phyloP scores from a whole-genome alignment of 345 rosid species.

The Salix arbutifolia region DNA sequence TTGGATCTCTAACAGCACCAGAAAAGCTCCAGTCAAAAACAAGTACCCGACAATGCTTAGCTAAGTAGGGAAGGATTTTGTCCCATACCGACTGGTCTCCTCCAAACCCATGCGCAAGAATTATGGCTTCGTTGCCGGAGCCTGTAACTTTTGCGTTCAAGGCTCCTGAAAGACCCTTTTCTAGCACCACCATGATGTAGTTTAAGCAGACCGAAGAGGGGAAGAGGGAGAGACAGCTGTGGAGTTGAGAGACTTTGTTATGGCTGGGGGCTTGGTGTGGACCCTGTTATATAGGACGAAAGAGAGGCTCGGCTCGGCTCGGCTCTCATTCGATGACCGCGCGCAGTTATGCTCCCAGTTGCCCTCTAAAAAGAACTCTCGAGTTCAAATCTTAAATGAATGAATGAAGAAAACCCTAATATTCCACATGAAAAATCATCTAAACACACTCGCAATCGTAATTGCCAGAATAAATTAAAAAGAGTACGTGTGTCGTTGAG shows the following conservation, averaged over 20 bases:
- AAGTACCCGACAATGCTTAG: slow-evolving; percentile 42
- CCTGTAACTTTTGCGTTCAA: slow-evolving; percentile 67
- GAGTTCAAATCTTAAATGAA: too few species aligned
- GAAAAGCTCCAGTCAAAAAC: slow-evolving; percentile 79
- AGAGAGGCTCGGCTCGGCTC: not conserved
- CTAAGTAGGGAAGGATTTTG: slow-evolving; percentile 36
- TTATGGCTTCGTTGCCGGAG: slow-evolving; percentile 11
- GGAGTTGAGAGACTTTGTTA: not conserved
- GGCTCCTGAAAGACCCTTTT: slow-evolving; percentile 39
- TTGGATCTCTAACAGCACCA: slow-evolving; percentile 53
- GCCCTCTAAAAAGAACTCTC: too few species aligned
- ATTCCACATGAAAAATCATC: too few species aligned
- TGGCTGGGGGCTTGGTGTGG: not conserved
- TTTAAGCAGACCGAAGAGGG: not conserved
- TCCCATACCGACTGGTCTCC: slow-evolving; percentile 53
- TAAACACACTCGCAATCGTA: too few species aligned
- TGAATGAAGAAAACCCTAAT: too few species aligned
- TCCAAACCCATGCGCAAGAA: slow-evolving; percentile 68
- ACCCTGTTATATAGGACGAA: slow-evolving; percentile 9
- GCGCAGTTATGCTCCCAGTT: too few species aligned
- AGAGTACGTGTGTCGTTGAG: too few species aligned
- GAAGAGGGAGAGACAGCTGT: too few species aligned
- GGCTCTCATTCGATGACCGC: too few species aligned
- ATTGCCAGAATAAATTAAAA: too few species aligned
- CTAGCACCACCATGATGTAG: slow-evolving; percentile 31